These are phyloP conservation scores for Euphrasia arctica DNA, from an alignment of 305 asterid species.

Conservation along the genomic window DNA sequence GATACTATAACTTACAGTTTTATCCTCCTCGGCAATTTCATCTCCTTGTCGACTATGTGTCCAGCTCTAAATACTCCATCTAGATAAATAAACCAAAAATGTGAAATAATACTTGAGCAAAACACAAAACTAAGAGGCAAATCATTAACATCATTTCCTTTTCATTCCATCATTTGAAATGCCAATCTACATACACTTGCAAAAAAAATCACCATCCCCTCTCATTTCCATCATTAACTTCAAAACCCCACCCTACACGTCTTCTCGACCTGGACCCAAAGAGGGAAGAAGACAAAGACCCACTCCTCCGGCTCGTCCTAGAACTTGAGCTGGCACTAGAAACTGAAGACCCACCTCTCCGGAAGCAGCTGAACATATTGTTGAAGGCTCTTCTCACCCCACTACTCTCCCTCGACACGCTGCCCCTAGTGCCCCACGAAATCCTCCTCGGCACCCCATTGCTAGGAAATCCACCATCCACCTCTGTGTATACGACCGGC, in stretches of 20 bases:
- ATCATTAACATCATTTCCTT: too few species aligned
- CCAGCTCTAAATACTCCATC: too few species aligned
- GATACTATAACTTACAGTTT: too few species aligned
- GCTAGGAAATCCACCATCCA: constrained; percentile 86
- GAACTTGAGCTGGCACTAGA: constrained; percentile 63
- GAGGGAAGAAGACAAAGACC: constrained; percentile 43
- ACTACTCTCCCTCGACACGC: constrained; percentile 46
- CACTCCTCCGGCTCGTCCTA: constrained; percentile 45
- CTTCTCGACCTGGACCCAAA: constrained; percentile 47
- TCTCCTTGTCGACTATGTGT: too few species aligned
- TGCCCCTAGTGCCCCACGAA: constrained; percentile 77
- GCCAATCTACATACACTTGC: too few species aligned
- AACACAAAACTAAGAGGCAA: too few species aligned
- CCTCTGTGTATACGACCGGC: constrained; percentile 90
- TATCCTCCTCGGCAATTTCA: too few species aligned
- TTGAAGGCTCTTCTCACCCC: constrained; percentile 62
- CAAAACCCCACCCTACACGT: constrained; percentile 58
- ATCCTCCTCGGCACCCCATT: constrained; percentile 80
- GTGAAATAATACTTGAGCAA: too few species aligned
- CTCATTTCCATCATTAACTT: constrained; percentile 38
- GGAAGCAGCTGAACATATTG: constrained; percentile 65
- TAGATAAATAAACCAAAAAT: too few species aligned
- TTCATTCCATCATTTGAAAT: too few species aligned
- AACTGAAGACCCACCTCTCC: constrained; percentile 39
- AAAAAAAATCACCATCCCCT: too few species aligned